These are phyloP conservation scores for Golubevia pallescens DNA, from an alignment of 1,284 basidiomycete species.

Conservation along the genomic window DNA sequence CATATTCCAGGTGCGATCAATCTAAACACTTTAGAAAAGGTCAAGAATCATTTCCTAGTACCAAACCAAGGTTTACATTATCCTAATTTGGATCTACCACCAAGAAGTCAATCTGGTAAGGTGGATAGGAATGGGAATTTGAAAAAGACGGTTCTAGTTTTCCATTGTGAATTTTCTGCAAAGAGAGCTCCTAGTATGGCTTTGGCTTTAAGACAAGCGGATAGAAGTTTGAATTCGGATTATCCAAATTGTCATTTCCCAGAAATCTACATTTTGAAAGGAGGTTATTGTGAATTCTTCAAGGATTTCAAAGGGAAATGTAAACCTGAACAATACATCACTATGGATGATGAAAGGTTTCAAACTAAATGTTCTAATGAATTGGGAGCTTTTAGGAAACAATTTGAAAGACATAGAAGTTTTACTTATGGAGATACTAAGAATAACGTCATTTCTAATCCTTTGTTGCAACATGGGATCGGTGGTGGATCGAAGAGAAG, in stretches of 20 bases:
- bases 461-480: not conserved
- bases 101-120: slow-evolving; percentile 44
- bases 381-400: slow-evolving; percentile 51
- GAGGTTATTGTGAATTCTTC: slow-evolving; percentile 59
- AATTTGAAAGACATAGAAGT: slow-evolving; percentile 22
- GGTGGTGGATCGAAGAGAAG: not conserved
- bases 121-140: slow-evolving; percentile 38
- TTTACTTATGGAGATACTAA: not conserved
- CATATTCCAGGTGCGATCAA: slow-evolving; percentile 60
- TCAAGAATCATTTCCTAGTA: slow-evolving; percentile 44
- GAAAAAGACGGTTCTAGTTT: slow-evolving; percentile 54
- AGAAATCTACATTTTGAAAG: slow-evolving; percentile 59
- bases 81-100: slow-evolving; percentile 25
- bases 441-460: not conserved
- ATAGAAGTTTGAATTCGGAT: slow-evolving; percentile 49
- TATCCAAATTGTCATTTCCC: slow-evolving; percentile 63
- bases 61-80: slow-evolving; percentile 37
- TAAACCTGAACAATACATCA: slow-evolving; percentile 47
- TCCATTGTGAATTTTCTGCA: slow-evolving; percentile 61
- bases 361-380: slow-evolving; percentile 32
- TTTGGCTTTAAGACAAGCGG: slow-evolving; percentile 49
- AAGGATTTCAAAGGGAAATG: slow-evolving; percentile 32
- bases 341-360: slow-evolving; percentile 57
- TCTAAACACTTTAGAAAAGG: slow-evolving; percentile 49
- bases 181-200: slow-evolving; percentile 60